A percentile compares a stretch with the other conserved stretches of the same genome.
These are phyloP conservation scores for Fusarium humuli DNA, from an alignment of 2,329 filamentous ascomycete genomes.

Conservation along the genomic window DNA sequence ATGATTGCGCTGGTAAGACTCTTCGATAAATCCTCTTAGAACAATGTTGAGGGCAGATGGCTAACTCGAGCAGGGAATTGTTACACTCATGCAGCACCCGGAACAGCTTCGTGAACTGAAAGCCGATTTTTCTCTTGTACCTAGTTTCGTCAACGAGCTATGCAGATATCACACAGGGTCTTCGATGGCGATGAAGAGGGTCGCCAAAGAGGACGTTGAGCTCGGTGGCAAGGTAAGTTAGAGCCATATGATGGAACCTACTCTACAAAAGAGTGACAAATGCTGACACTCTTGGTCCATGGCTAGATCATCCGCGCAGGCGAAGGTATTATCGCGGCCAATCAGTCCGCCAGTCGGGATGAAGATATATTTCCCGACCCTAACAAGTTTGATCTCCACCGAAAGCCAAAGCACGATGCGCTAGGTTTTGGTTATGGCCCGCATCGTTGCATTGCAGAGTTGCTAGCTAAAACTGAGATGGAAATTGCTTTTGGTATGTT, in stretches of 20 bases:
- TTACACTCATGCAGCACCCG: conserved; percentile 58
- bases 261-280: not conserved
- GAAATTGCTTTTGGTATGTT: conserved; percentile 20
- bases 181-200: conserved; percentile 60
- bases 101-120: conserved; percentile 57
- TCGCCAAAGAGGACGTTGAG: conserved; percentile 60
- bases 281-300: not conserved
- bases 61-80: conserved; percentile 52
- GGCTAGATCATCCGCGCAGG: conserved; percentile 54
- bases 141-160: conserved; percentile 60
- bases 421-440: conserved; percentile 61
- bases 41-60: not conserved
- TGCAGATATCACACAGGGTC: conserved; percentile 62
- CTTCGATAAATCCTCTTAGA: not conserved
- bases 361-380: conserved; percentile 56
- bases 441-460: conserved; percentile 61
- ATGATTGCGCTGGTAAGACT: conserved; percentile 59
- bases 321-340: conserved; percentile 61
- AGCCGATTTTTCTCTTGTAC: conserved; percentile 52
- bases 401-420: conserved; percentile 48
- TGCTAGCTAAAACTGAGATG: conserved; percentile 49
- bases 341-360: conserved; percentile 61
- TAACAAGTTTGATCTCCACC: conserved; percentile 58
- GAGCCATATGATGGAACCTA: not conserved
- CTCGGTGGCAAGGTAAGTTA: conserved; percentile 54